phyloP scores from a whole-genome alignment of 768 basidiomycete species.

The Leccinum boreale region DNA sequence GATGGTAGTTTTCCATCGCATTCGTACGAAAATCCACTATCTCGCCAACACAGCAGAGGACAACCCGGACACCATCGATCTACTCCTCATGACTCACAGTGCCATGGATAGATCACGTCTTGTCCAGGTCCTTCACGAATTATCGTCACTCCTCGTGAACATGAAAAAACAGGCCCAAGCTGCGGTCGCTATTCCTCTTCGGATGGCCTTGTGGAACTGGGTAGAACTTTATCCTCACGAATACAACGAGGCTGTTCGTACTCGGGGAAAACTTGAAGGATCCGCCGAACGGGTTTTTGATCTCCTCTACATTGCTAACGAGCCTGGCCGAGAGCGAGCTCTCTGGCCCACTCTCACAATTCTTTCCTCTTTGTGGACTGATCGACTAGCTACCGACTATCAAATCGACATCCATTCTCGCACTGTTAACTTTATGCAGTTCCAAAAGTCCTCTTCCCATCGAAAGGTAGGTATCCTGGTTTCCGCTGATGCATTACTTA shows the following conservation, averaged over 20 bases:
- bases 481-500: neutral
- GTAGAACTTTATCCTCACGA: slow-evolving; percentile 75
- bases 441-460: slow-evolving; percentile 29
- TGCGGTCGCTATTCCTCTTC: slow-evolving; percentile 68
- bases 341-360: slow-evolving; percentile 82
- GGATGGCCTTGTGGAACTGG: slow-evolving; percentile 89
- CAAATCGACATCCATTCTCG: slow-evolving; percentile 37
- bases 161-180: slow-evolving; percentile 73
- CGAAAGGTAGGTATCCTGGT: slow-evolving; percentile 24
- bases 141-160: slow-evolving; percentile 78
- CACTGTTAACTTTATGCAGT: slow-evolving; percentile 26
- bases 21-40: slow-evolving; percentile 65
- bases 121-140: slow-evolving; percentile 69
- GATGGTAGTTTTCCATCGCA: slow-evolving; percentile 67
- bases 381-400: slow-evolving; percentile 61
- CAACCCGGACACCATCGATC: slow-evolving; percentile 66
- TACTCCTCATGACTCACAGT: slow-evolving; percentile 76
- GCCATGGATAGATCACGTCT: slow-evolving; percentile 69
- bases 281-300: slow-evolving; percentile 88
- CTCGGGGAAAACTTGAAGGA: slow-evolving; percentile 67
- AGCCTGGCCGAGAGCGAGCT: slow-evolving; percentile 44
- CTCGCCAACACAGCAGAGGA: slow-evolving; percentile 54
- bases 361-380: slow-evolving; percentile 71
- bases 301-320: slow-evolving; percentile 53
- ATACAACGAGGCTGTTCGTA: slow-evolving; percentile 67